A percentile compares a stretch with the other conserved stretches of the same genome.
These are phyloP conservation scores for Dactylellina sp. DNA, from an alignment of 2,329 filamentous ascomycete species.

Conservation along the genomic window DNA sequence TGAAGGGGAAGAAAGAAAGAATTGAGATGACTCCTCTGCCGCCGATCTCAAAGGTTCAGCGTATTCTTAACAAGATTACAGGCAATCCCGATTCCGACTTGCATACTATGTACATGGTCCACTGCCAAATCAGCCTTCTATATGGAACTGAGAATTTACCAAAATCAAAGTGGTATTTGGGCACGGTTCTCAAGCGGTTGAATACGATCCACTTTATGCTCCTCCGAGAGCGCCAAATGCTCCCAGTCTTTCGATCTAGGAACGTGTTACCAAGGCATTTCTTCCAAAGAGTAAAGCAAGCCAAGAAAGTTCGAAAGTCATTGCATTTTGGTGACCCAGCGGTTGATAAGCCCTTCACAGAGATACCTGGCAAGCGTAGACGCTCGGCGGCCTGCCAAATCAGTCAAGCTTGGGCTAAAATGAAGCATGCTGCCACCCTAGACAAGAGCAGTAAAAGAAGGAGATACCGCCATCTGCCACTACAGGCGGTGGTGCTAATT, in stretches of 20 bases:
- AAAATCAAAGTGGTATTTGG: background rate
- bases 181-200: background rate
- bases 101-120: slow-evolving; percentile 14
- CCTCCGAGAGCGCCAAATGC: background rate
- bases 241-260: background rate
- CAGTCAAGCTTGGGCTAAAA: background rate
- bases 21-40: slow-evolving; percentile 9
- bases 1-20: background rate
- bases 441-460: background rate
- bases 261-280: background rate
- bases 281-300: background rate
- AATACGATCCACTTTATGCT: background rate
- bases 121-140: slow-evolving; percentile 32
- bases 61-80: slow-evolving; percentile 2
- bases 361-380: background rate
- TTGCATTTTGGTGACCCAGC: background rate
- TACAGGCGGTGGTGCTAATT: slow-evolving; percentile 11
- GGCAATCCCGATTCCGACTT: background rate
- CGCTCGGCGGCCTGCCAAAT: background rate
- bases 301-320: background rate
- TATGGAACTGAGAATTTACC: slow-evolving; percentile 24
- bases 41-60: slow-evolving; percentile 4
- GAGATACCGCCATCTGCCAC: background rate
- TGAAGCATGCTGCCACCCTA: background rate
- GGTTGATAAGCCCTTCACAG: background rate